Base-by-base conservation (phyloP, 768 basidiomycete genomes). In the Steccherinum ochraceum region DNA sequence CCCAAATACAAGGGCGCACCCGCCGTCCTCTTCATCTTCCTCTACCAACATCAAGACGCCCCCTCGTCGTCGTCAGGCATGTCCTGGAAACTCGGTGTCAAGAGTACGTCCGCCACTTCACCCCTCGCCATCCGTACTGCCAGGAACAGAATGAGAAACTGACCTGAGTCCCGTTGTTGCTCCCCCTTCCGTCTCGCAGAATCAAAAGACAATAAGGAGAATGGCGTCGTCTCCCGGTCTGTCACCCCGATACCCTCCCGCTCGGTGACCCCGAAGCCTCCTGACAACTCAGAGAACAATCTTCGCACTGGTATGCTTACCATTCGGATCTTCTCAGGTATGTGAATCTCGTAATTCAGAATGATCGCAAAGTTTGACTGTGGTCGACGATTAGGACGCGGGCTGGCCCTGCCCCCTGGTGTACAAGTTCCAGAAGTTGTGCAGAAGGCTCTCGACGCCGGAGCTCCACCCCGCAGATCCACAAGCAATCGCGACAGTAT, bases 241-340 rank as follows among this genome's bases (percentile, higher is more conserved):
- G 81, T 79, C 47, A 91, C 89, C 23, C 89, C 89, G 48, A 81
- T 90, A 56, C 84, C 85, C 20, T 91, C 89, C 12, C 77, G 89
- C 21, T 84, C 89, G n/a, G 79, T 80, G 3, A 90, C 89, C 0
- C 89, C 89, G 19, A 85, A 79, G 61, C 71, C 67, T 4, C 53
- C 61, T 20, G 61, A 67, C 55, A 59, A 48, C 25, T 65, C 67
- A 54, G 56, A 61, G 41, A 69, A 86, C 65, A n/a, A n/a, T n/a
- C 86, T 89, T 58, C 79, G 90, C 67, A 86, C 81, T 42, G 95
- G 95, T 46, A 84, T 94, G 78, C 83, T 98, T 60, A 94, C 91
- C 56, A 93, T 99, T 67, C 83, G 92, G 54, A 93, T 99, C 64
- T 94, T 94, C 72, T 93, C 88, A 60, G 89, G 89, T 89, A 55